Evolutionary conservation across 106 monocot species (phyloP), one percentile per base, ranked within the genome.

Genomic region (Chionographis japonica): DNA sequence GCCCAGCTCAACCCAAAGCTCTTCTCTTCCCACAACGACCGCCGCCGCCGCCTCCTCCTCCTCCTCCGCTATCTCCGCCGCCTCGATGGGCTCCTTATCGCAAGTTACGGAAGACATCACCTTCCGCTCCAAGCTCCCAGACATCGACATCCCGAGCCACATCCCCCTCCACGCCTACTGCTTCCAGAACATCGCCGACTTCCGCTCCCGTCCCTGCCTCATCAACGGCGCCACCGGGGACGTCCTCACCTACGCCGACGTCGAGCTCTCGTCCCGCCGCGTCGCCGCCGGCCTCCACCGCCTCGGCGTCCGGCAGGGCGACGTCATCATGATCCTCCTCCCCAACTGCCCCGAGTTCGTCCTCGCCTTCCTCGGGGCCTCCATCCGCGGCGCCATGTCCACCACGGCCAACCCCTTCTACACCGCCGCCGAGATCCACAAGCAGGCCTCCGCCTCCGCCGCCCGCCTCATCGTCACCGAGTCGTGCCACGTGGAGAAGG

Each of bases 361-460:
- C 56, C 52, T 88, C 74, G 60, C 83, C 63, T 94, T 90, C 83
- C 82, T 94, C 70, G 94, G 67, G 6, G 90, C 90, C 1, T 94
- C 94, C 16, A 73, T 50, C 64, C 61, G 75, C 54, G 90, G 94
- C 55, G 90, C 90, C 61, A 63, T 71, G 35, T 67, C 83, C 17
- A 94, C 94, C 42, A 87, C 90, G 9, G 94, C 94, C 74, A 94
- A 94, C 69, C 94, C 94, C 2, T 78, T 79, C 69, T 81, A 78
- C 83, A 90, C 90, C 12, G 66, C 90, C 0, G 74, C 73, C 13
- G 94, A 94, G 71, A 69, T 90, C 68, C 68, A 75, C 60, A 90
- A 88, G 78, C 94, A 94, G 55, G 78, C 84, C 11, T 1, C 20
- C 35, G 85, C 78, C 4, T 58, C 81, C 36, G 83, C 78, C 13